Conservation (phyloP, 495 filamentous ascomycete species). For the Penicillium antarcticum region DNA sequence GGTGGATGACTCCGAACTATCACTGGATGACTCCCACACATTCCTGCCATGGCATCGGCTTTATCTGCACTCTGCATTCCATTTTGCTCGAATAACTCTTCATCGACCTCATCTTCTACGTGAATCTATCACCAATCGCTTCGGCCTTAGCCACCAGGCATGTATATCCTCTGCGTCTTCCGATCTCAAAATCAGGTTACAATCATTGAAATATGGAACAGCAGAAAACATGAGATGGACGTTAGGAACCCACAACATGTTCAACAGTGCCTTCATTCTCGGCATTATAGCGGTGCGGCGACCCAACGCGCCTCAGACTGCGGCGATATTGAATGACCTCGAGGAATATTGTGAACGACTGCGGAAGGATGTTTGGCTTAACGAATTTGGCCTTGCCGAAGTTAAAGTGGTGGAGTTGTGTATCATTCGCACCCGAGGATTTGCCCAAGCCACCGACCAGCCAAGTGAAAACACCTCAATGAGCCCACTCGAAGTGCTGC, state of each 20-base stretch:
- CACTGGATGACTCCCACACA: conserved; percentile 1
- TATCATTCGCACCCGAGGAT: conserved; percentile 7
- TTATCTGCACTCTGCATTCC: conserved; percentile 14
- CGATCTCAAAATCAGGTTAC: conserved; percentile 10
- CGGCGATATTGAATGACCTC: conserved; percentile 11
- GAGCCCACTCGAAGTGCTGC: not conserved
- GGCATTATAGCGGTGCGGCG: conserved; percentile 14
- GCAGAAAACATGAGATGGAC: conserved; percentile 19
- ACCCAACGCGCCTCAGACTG: conserved; percentile 10
- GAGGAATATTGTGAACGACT: conserved; percentile 13
- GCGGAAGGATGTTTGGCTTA: conserved; percentile 11
- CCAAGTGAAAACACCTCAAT: not conserved
- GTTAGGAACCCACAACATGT: conserved; percentile 15
- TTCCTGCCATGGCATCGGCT: conserved; percentile 16
- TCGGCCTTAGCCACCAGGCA: conserved; percentile 13
- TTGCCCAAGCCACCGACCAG: conserved; percentile 3
- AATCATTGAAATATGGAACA: conserved; percentile 9
- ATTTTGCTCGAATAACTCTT: conserved; percentile 15
- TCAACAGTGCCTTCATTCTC: conserved; percentile 15
- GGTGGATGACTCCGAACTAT: conserved; percentile 1
- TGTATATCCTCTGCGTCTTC: conserved; percentile 15
- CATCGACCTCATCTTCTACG: conserved; percentile 15
- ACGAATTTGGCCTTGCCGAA: conserved; percentile 15
- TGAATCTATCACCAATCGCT: conserved; percentile 14
- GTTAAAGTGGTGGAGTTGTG: conserved; percentile 15